Evolutionary conservation across 2,329 filamentous ascomycete species (phyloP).

Genomic region (Diaporthe destruens): DNA sequence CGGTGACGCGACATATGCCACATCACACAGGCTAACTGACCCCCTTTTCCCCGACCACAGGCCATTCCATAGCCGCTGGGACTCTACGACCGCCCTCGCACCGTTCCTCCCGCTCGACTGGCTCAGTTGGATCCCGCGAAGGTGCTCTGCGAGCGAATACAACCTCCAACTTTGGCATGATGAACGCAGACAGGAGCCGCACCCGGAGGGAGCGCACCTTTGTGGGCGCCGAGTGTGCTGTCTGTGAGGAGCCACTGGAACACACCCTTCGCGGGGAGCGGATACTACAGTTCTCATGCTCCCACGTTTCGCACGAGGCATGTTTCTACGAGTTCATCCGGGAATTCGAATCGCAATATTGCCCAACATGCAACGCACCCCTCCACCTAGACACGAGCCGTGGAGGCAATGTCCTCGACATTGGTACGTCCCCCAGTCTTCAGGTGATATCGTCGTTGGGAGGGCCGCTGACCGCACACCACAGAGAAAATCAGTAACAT

Average conservation of each 20-base stretch:
- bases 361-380: constrained; percentile 92
- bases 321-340: constrained; percentile 99
- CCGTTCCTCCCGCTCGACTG: constrained; percentile 54
- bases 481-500: constrained; percentile 95
- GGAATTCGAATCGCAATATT: constrained; percentile 93
- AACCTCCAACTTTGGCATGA: constrained; percentile 69
- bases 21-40: constrained; percentile 46
- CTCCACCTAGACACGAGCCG: constrained; percentile 92
- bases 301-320: constrained; percentile 97
- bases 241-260: constrained; percentile 96
- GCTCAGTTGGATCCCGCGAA: constrained; percentile 53
- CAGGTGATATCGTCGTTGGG: constrained; percentile 2
- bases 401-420: constrained; percentile 91
- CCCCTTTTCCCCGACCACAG: constrained; percentile 46
- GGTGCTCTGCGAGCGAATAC: constrained; percentile 51
- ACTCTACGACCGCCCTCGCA: constrained; percentile 53
- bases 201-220: constrained; percentile 92
- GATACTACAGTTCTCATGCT: constrained; percentile 94
- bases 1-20: background rate
- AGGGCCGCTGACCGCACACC: constrained; percentile 47
- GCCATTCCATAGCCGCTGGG: constrained; percentile 54
- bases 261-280: constrained; percentile 94
- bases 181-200: constrained; percentile 82
- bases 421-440: constrained; percentile 72
- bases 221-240: constrained; percentile 92